Conservation (phyloP, 2,329 filamentous ascomycete species). For the Cladosporium sp. region DNA sequence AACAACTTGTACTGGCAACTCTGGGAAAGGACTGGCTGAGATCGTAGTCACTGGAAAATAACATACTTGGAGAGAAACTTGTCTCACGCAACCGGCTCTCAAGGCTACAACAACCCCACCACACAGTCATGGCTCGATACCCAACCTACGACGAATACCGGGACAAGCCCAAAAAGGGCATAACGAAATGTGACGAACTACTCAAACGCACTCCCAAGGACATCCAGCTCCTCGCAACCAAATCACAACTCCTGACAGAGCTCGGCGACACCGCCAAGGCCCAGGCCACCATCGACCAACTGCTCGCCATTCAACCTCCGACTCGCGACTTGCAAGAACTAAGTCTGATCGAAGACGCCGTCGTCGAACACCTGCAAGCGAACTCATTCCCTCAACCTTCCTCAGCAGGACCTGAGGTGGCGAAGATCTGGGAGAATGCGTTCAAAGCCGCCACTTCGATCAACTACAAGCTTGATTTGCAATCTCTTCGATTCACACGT, state of each 20-base stretch:
- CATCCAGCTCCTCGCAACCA: constrained; percentile 33
- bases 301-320: constrained; percentile 30
- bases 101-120: background rate
- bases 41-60: background rate
- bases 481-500: constrained; percentile 34
- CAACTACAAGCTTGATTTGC: constrained; percentile 33
- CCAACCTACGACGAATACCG: constrained; percentile 39
- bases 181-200: constrained; percentile 38
- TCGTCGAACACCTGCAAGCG: constrained; percentile 28
- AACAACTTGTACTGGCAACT: background rate
- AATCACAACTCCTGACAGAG: constrained; percentile 35
- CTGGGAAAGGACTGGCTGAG: background rate
- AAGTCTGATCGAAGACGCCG: constrained; percentile 34
- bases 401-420: constrained; percentile 33
- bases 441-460: constrained; percentile 29
- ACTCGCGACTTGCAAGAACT: constrained; percentile 34
- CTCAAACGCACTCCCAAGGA: constrained; percentile 36
- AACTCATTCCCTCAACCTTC: constrained; percentile 32
- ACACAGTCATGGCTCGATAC: constrained; percentile 36
- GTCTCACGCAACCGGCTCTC: background rate
- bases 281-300: constrained; percentile 29
- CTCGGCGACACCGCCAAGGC: constrained; percentile 26
- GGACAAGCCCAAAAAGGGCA: constrained; percentile 35
- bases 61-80: background rate
- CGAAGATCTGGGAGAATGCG: constrained; percentile 39